Evolutionary conservation across 331 rosid species (phyloP).

Genomic region (Acacia concinna): DNA sequence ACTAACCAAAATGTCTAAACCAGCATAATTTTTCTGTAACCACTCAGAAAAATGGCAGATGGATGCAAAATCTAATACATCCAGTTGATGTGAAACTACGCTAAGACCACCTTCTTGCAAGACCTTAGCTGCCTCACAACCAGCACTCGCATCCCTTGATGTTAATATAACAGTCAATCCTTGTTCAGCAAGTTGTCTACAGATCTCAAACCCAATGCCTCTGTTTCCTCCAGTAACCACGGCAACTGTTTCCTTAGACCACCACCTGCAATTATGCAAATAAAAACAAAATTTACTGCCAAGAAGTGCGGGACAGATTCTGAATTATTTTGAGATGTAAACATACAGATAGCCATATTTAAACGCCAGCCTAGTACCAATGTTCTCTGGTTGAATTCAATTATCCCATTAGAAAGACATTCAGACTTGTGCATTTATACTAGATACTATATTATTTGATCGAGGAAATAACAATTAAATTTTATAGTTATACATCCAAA

Average conservation of each 20-base stretch:
- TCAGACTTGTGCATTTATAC: not conserved
- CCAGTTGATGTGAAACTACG: slow-evolving; percentile 74
- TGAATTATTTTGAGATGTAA: not conserved
- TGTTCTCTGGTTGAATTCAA: slow-evolving; percentile 1
- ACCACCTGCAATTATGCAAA: slow-evolving; percentile 60
- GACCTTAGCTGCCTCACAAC: slow-evolving; percentile 77
- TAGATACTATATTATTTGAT: not conserved
- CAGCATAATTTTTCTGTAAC: slow-evolving; percentile 73
- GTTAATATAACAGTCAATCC: slow-evolving; percentile 79
- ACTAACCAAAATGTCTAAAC: slow-evolving; percentile 80
- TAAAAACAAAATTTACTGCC: not conserved
- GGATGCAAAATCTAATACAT: slow-evolving; percentile 73
- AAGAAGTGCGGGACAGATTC: not conserved
- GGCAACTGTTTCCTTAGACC: slow-evolving; percentile 81
- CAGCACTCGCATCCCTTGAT: slow-evolving; percentile 74
- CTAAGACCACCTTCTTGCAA: slow-evolving; percentile 85
- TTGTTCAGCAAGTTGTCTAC: slow-evolving; percentile 73
- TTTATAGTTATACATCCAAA: not conserved
- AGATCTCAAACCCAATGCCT: slow-evolving; percentile 91
- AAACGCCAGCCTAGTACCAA: not conserved
- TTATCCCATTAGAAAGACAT: not conserved
- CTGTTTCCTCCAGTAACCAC: slow-evolving; percentile 94
- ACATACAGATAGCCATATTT: not conserved
- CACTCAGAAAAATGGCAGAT: slow-evolving; percentile 64
- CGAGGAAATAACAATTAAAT: not conserved